Percentiles rank a stretch among this genome's conserved stretches.
Conservation (phyloP, 164 flowering plant genomes). For the Vitis labrusca region DNA sequence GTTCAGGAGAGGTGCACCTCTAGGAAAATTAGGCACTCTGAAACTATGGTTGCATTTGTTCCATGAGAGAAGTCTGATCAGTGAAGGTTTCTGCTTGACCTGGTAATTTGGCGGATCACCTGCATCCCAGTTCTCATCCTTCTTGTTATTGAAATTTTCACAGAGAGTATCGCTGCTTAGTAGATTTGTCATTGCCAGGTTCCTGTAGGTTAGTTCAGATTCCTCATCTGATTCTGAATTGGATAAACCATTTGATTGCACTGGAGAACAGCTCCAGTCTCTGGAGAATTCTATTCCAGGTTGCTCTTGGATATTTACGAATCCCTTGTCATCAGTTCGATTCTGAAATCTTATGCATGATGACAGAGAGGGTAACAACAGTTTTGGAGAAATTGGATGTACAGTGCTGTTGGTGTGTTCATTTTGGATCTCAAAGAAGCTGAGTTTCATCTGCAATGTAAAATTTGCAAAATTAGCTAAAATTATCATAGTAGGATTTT, state of each 20-base stretch:
- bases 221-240: slow-evolving; percentile 21
- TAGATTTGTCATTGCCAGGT: slow-evolving; percentile 15
- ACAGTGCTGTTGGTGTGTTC: slow-evolving; percentile 8
- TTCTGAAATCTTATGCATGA: slow-evolving; percentile 20
- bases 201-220: slow-evolving; percentile 17
- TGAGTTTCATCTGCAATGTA: slow-evolving; percentile 17
- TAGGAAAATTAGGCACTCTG: neutral
- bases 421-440: slow-evolving; percentile 9
- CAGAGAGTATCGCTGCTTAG: slow-evolving; percentile 1
- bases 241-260: slow-evolving; percentile 10
- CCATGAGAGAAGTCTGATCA: slow-evolving; percentile 13
- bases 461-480: neutral
- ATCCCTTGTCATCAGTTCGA: neutral
- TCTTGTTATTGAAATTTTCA: slow-evolving; percentile 5
- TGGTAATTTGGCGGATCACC: neutral
- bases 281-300: neutral
- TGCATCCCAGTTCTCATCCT: slow-evolving; percentile 2
- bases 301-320: slow-evolving; percentile 1
- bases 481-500: neutral
- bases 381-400: slow-evolving; percentile 11
- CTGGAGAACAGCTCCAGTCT: slow-evolving; percentile 7
- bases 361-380: slow-evolving; percentile 14
- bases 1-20: slow-evolving; percentile 9
- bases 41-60: neutral
- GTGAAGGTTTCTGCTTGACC: slow-evolving; percentile 4